phyloP scores from a whole-genome alignment of 768 basidiomycete species.

The Mycena haematopus region DNA sequence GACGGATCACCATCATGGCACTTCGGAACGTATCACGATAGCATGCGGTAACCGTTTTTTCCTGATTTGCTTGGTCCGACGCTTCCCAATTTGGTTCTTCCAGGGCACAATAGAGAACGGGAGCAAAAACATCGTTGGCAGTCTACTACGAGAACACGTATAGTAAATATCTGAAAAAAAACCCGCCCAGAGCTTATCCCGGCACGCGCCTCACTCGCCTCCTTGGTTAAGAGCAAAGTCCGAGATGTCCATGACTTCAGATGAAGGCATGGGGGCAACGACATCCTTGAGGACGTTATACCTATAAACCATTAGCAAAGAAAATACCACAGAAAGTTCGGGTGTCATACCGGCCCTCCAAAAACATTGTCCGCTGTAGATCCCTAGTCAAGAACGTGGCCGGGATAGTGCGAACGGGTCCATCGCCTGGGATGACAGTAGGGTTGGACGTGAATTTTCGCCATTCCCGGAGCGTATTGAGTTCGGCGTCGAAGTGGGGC shows the following conservation, averaged over 20 bases:
- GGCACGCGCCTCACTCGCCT: too few relatives aligned
- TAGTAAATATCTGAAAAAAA: background rate
- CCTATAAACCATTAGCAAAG: background rate
- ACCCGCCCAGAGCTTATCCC: background rate
- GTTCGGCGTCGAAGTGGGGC: constrained; percentile 10
- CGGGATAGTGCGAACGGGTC: background rate
- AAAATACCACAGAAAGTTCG: background rate
- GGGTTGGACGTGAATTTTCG: constrained; percentile 6
- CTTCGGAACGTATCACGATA: background rate
- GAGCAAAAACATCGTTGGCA: background rate
- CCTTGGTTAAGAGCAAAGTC: constrained; percentile 1
- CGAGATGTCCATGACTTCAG: background rate
- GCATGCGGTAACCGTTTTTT: background rate
- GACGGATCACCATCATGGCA: background rate
- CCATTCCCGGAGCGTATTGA: constrained; percentile 9
- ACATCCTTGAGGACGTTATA: constrained; percentile 1
- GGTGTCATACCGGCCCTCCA: constrained; percentile 6
- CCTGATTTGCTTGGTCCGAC: background rate
- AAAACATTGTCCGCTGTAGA: background rate
- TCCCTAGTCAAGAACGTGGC: constrained; percentile 6
- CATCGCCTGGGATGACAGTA: background rate
- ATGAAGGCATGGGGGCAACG: background rate
- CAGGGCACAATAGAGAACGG: background rate
- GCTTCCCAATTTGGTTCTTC: background rate
- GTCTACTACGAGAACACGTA: background rate